A percentile compares a stretch with the other conserved stretches of the same genome.
Evolutionary conservation across 306 rosid species (phyloP).

Genomic region (Vicia sativa): DNA sequence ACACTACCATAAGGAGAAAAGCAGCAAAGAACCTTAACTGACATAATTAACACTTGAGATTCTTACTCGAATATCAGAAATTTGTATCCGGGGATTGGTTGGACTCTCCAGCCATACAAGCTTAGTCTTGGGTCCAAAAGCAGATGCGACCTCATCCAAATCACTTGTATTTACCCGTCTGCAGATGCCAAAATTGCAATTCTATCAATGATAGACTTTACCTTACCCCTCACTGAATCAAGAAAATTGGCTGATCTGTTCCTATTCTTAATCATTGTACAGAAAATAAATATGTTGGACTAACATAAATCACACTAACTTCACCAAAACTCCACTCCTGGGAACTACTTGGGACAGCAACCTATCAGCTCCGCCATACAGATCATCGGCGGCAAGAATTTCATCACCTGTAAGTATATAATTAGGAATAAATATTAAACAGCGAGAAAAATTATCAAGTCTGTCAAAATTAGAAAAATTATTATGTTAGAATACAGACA

Average conservation of each 20-base stretch:
- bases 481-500: slow-evolving; percentile 11
- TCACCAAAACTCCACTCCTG: slow-evolving; percentile 76
- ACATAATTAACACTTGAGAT: slow-evolving; percentile 30
- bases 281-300: slow-evolving; percentile 21
- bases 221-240: slow-evolving; percentile 24
- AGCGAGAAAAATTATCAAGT: slow-evolving; percentile 9
- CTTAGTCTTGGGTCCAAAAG: slow-evolving; percentile 79
- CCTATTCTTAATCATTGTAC: background rate
- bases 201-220: slow-evolving; percentile 15
- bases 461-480: background rate
- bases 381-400: slow-evolving; percentile 88
- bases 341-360: slow-evolving; percentile 81
- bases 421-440: slow-evolving; percentile 27
- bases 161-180: slow-evolving; percentile 83
- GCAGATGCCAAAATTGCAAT: slow-evolving; percentile 43
- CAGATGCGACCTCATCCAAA: slow-evolving; percentile 80
- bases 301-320: slow-evolving; percentile 60
- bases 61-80: slow-evolving; percentile 85
- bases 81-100: slow-evolving; percentile 79
- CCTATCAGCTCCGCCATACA: slow-evolving; percentile 88
- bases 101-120: slow-evolving; percentile 98
- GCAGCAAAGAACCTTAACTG: slow-evolving; percentile 16
- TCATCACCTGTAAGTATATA: slow-evolving; percentile 67
- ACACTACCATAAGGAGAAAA: background rate
- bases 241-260: slow-evolving; percentile 23